These are phyloP conservation scores for Ascosphaera pollenicola DNA, from an alignment of 2,329 filamentous ascomycete species.

Conservation along the genomic window DNA sequence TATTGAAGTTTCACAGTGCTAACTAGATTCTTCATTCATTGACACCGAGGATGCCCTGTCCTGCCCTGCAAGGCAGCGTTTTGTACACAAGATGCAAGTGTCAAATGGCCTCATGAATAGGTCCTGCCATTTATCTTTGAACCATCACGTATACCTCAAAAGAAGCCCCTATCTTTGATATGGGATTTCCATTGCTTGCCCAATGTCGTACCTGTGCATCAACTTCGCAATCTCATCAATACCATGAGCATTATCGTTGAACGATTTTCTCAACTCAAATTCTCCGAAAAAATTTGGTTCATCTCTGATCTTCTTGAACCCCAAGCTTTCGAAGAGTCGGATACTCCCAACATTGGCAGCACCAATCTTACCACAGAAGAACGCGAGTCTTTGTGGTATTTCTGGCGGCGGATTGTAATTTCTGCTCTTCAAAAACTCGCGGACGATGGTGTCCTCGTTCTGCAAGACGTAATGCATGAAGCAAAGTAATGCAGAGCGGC, in stretches of 20 bases:
- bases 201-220: slow-evolving; percentile 13
- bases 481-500: slow-evolving; percentile 38
- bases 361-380: slow-evolving; percentile 40
- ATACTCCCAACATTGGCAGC: slow-evolving; percentile 34
- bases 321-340: slow-evolving; percentile 35
- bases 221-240: slow-evolving; percentile 9
- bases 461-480: slow-evolving; percentile 47
- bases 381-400: slow-evolving; percentile 10
- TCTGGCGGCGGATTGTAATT: slow-evolving; percentile 2
- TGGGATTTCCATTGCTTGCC: slow-evolving; percentile 16
- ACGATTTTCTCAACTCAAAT: slow-evolving; percentile 30
- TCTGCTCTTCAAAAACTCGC: slow-evolving; percentile 25
- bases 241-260: slow-evolving; percentile 8
- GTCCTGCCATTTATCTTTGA: no score
- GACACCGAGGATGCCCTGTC: no score
- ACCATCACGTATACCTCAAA: no score
- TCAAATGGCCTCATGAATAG: no score
- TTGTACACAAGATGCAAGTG: no score
- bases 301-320: slow-evolving; percentile 29
- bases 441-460: slow-evolving; percentile 32
- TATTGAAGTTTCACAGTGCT: no score
- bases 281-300: slow-evolving; percentile 46
- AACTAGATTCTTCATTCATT: no score
- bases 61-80: no score
- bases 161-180: slow-evolving; percentile 10